Evolutionary conservation across 805 yeast genomes (phyloP), one percentile per base, ranked within the genome.

Genomic region (Suhomyces canberraensis): DNA sequence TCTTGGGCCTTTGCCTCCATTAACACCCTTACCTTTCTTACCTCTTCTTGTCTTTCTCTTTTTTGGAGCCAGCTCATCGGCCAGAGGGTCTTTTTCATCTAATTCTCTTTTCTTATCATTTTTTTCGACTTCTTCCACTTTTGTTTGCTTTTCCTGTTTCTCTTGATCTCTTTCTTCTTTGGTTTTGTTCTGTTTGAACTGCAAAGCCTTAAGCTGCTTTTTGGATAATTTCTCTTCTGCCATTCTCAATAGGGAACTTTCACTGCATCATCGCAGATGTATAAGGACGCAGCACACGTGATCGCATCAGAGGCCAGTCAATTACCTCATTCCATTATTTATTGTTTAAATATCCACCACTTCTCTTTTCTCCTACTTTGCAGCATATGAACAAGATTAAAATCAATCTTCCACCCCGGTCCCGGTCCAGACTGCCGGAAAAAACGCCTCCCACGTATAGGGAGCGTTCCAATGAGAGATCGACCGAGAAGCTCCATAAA

Each of bases 1-100:
- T 52, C 95, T 69, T 38, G 78, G 83, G 13, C 78, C 81, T 44
- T 54, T 61, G 7, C 66, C 69, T 21, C 64, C 69, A 42, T 61
- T 65, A 3, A 58, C 61, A 9, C 79, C 81, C 56, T 73, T 79
- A 15, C 84, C 84, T 45, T 82, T 81, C 63, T 83, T 82, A 18
- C 90, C 89, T 60, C 86, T 71, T 64, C 91, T 75, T 3, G 90
- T 81, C 58, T 84, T 81, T 46, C 91, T 67, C 57, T 78, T 83
- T 68, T 82, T 83, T 4, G 63, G 68, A 11, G 33, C 33, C 16
- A 58, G 61, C 30, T 62, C 73, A 31, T 54, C 69, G 4, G 38
- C 45, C 16, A 43, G 56, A 25, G 41, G 51, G 3, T 34, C 47
- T 16, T 39, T 40, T 7, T 41, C 48, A 13, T 45, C 43, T 14